phyloP scores from a whole-genome alignment of 768 basidiomycete species.

The Chalciporus chontae region DNA sequence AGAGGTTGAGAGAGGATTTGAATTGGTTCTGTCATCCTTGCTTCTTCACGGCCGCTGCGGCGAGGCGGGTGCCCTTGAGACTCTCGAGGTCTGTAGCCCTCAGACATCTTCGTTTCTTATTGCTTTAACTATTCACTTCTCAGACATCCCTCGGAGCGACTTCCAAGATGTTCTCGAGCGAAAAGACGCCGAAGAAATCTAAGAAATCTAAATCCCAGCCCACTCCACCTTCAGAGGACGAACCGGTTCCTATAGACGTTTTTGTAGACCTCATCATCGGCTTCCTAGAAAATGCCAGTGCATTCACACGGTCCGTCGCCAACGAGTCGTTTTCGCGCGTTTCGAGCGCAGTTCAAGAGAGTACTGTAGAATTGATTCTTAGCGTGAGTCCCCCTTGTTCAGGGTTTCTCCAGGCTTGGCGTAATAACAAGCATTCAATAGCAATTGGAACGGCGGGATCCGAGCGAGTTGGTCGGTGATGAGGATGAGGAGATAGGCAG shows the following conservation, averaged over 20 bases:
- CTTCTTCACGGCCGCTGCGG: constrained; percentile 72
- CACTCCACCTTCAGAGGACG: constrained; percentile 16
- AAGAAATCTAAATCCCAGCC: constrained; percentile 32
- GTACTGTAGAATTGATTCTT: constrained; percentile 77
- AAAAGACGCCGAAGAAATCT: constrained; percentile 38
- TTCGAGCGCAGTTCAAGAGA: constrained; percentile 58
- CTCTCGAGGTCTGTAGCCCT: constrained; percentile 52
- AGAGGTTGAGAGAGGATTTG: constrained; percentile 54
- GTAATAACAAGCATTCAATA: constrained; percentile 30
- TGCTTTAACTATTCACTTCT: neutral
- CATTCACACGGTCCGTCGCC: constrained; percentile 75
- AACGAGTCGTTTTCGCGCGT: constrained; percentile 78
- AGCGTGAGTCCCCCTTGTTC: constrained; percentile 52
- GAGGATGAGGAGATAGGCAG: constrained; percentile 43
- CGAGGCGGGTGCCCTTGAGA: constrained; percentile 53
- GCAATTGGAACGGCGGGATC: constrained; percentile 81
- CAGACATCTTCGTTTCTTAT: neutral
- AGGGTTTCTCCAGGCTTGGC: neutral
- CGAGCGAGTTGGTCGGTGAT: constrained; percentile 45
- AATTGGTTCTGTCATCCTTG: constrained; percentile 67
- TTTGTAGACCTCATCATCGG: constrained; percentile 90
- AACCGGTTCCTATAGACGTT: constrained; percentile 70
- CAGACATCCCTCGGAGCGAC: constrained; percentile 63
- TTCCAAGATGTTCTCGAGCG: constrained; percentile 46
- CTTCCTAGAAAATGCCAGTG: constrained; percentile 78